Evolutionary conservation across 768 basidiomycete species (phyloP).

Genomic region (Naganishia vaughanmartiniae): DNA sequence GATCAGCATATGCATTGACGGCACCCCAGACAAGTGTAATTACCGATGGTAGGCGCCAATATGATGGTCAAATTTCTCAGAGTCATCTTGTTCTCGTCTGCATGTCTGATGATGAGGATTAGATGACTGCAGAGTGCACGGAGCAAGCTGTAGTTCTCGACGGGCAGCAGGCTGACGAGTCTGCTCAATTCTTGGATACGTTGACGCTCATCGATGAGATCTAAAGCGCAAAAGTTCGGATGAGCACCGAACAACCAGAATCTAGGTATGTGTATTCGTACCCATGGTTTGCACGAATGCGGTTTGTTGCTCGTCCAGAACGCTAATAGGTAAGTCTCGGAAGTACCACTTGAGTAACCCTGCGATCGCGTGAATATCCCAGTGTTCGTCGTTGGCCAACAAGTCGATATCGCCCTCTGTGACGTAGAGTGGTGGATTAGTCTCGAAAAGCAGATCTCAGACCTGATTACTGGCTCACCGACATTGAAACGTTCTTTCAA

Average conservation of each 20-base stretch:
- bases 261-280: conserved; percentile 30
- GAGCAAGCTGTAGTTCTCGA: conserved; percentile 88
- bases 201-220: conserved; percentile 83
- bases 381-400: conserved; percentile 80
- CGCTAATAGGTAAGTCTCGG: conserved; percentile 88
- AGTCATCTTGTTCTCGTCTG: conserved; percentile 91
- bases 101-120: conserved; percentile 89
- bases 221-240: conserved; percentile 54
- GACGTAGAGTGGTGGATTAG: not conserved
- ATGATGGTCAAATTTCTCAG: conserved; percentile 94
- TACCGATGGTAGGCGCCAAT: conserved; percentile 85
- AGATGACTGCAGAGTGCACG: conserved; percentile 92
- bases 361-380: conserved; percentile 96
- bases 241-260: conserved; percentile 1
- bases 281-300: conserved; percentile 88
- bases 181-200: conserved; percentile 80
- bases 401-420: conserved; percentile 95
- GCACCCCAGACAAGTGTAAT: not conserved
- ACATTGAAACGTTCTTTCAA: conserved; percentile 89
- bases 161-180: conserved; percentile 80
- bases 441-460: not conserved
- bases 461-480: conserved; percentile 57
- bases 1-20: not conserved
- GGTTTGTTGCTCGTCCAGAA: conserved; percentile 87
- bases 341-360: conserved; percentile 90